Conservation (phyloP, 257 asterid species). For the Cruciata laevipes region DNA sequence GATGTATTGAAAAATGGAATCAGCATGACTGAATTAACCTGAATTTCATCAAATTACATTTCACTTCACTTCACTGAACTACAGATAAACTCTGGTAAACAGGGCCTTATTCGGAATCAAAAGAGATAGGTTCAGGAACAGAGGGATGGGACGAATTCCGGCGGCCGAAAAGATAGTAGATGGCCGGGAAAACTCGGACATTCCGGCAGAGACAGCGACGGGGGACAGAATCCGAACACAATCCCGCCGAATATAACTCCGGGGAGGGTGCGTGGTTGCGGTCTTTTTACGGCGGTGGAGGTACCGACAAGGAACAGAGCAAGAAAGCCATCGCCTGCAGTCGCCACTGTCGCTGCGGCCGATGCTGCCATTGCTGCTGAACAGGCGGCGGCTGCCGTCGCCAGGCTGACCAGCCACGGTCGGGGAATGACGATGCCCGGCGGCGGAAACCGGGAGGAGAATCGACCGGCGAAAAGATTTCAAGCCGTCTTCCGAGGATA, state of each 20-base stretch:
- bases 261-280: slow-evolving; percentile 72
- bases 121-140: slow-evolving; percentile 14
- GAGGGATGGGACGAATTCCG: slow-evolving; percentile 18
- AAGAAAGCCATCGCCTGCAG: slow-evolving; percentile 86
- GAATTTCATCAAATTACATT: no score
- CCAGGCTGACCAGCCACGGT: slow-evolving; percentile 63
- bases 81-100: no score
- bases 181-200: slow-evolving; percentile 17
- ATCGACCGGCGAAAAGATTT: slow-evolving; percentile 53
- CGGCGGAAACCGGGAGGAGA: slow-evolving; percentile 46
- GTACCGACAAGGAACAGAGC: slow-evolving; percentile 49
- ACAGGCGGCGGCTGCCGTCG: slow-evolving; percentile 71
- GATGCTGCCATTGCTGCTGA: slow-evolving; percentile 84
- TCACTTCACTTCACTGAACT: no score
- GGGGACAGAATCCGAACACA: slow-evolving; percentile 35
- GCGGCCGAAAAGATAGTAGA: slow-evolving; percentile 13
- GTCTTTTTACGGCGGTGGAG: slow-evolving; percentile 35
- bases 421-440: slow-evolving; percentile 30
- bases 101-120: slow-evolving; percentile 42
- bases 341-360: slow-evolving; percentile 83
- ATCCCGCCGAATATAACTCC: slow-evolving; percentile 72
- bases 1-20: no score
- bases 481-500: slow-evolving; percentile 64
- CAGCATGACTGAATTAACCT: no score
- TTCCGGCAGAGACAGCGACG: slow-evolving; percentile 16